phyloP scores from a whole-genome alignment of 2,329 filamentous ascomycete species.

The Aspergillus sp. region DNA sequence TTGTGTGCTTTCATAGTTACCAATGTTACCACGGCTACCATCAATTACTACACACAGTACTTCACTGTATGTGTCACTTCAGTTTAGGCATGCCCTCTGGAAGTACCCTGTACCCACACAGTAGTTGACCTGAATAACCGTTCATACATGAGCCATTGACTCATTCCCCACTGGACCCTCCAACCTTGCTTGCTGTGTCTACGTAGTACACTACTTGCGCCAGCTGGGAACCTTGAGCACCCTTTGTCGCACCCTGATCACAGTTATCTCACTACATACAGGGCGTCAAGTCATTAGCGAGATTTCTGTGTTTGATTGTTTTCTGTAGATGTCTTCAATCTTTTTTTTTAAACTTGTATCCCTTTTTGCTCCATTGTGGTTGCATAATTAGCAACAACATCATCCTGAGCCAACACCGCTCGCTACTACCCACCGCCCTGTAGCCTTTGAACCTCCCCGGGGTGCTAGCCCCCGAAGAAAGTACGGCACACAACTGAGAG shows the following conservation, averaged over 20 bases:
- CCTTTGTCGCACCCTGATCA: background rate
- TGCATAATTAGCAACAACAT: background rate
- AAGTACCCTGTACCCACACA: too few relatives aligned
- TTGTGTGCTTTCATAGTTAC: conserved; percentile 3
- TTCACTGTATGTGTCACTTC: too few relatives aligned
- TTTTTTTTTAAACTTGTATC: background rate
- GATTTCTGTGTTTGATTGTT: background rate
- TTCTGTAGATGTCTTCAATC: background rate
- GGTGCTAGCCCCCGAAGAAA: background rate
- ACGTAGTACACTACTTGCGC: too few relatives aligned
- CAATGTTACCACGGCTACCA: background rate
- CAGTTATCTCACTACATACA: background rate
- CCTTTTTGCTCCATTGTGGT: too few relatives aligned
- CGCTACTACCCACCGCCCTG: background rate
- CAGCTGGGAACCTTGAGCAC: too few relatives aligned
- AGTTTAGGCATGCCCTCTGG: too few relatives aligned
- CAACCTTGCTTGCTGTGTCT: too few relatives aligned
- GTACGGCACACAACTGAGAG: background rate
- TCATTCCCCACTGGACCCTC: too few relatives aligned
- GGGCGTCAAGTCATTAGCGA: background rate
- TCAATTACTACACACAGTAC: background rate
- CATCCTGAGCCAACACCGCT: background rate
- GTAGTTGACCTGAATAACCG: too few relatives aligned
- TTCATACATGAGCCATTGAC: too few relatives aligned
- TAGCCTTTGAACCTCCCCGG: background rate